Conservation (phyloP, 192 early-diverging fungal genomes). For the Linnemannia zychae region DNA sequence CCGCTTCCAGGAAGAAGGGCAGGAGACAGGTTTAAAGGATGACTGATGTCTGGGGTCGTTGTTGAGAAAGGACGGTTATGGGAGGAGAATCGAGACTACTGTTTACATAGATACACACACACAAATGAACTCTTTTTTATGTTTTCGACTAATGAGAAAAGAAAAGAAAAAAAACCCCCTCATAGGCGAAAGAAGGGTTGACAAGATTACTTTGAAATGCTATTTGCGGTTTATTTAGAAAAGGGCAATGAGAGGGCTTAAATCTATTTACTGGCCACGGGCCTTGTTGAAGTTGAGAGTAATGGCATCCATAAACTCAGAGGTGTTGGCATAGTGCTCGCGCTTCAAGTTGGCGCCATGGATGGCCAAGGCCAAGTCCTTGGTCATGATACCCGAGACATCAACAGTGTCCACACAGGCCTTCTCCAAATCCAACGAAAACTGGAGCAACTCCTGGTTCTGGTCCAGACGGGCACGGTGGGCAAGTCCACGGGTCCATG, state of each 20-base stretch:
- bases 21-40: conserved; percentile 36
- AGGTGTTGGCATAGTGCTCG: conserved; percentile 89
- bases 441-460: conserved; percentile 81
- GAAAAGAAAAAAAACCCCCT: background rate
- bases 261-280: conserved; percentile 31
- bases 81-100: background rate
- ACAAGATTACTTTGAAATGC: too few relatives aligned
- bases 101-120: background rate
- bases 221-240: background rate
- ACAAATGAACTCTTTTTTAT: background rate
- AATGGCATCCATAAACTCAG: conserved; percentile 92
- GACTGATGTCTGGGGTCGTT: background rate
- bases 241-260: background rate
- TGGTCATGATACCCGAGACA: conserved; percentile 89
- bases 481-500: conserved; percentile 92
- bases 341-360: conserved; percentile 83
- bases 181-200: too few relatives aligned
- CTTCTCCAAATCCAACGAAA: conserved; percentile 85
- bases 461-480: conserved; percentile 94
- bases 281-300: conserved; percentile 62
- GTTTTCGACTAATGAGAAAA: background rate
- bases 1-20: conserved; percentile 46
- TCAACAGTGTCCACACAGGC: conserved; percentile 92
- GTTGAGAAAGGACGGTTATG: background rate
- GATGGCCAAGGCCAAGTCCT: conserved; percentile 94